phyloP scores from a whole-genome alignment of 2,329 filamentous ascomycete species.

The Orbilia javanica region DNA sequence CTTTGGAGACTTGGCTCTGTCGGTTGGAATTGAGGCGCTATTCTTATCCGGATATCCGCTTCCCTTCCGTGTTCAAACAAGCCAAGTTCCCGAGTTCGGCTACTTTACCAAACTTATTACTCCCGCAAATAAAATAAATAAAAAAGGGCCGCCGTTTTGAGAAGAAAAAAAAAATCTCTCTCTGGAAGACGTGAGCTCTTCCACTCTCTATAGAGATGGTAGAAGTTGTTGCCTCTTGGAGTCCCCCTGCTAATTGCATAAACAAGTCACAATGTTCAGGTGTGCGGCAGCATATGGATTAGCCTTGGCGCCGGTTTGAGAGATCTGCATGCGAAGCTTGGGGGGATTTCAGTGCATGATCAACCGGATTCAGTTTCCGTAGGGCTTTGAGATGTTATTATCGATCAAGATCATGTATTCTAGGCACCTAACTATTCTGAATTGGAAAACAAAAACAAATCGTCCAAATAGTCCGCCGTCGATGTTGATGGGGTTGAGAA shows the following conservation, averaged over 20 bases:
- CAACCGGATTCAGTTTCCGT: slow-evolving; percentile 50
- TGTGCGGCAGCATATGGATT: slow-evolving; percentile 19
- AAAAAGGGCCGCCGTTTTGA: neutral
- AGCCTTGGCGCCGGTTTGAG: slow-evolving; percentile 28
- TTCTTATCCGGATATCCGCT: slow-evolving; percentile 55
- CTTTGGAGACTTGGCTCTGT: slow-evolving; percentile 26
- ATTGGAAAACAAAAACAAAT: neutral
- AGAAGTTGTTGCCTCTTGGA: slow-evolving; percentile 21
- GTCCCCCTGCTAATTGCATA: slow-evolving; percentile 24
- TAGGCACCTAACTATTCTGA: slow-evolving; percentile 23
- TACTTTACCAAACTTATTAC: slow-evolving; percentile 13
- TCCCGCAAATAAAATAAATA: neutral
- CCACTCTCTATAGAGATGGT: slow-evolving; percentile 15
- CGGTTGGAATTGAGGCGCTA: slow-evolving; percentile 42
- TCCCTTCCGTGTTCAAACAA: slow-evolving; percentile 49
- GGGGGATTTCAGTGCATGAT: slow-evolving; percentile 46
- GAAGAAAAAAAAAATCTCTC: neutral
- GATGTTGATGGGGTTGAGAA: neutral
- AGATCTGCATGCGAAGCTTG: slow-evolving; percentile 45
- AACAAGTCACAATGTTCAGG: slow-evolving; percentile 24
- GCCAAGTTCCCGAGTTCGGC: slow-evolving; percentile 49
- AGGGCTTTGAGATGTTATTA: slow-evolving; percentile 15
- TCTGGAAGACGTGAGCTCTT: slow-evolving; percentile 14
- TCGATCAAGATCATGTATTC: neutral
- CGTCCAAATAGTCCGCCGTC: neutral